Evolutionary conservation across 176 grass and related monocot genomes (phyloP).

Genomic region (Carex scoparia): DNA sequence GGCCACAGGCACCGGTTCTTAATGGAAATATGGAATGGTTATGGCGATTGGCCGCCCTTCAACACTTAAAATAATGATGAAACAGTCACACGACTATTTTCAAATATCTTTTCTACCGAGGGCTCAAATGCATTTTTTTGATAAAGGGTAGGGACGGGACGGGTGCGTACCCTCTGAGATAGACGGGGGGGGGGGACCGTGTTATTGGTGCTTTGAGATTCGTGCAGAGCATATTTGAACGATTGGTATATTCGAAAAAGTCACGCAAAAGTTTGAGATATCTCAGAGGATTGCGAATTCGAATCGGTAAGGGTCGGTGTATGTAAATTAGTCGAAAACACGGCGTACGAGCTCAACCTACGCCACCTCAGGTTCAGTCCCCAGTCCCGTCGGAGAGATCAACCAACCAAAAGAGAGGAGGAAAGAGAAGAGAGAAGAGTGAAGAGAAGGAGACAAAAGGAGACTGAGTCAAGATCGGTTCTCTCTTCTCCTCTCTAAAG

Average conservation of each 20-base stretch:
- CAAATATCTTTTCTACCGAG: not conserved
- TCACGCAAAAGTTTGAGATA: too few species aligned
- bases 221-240: too few species aligned
- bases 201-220: too few species aligned
- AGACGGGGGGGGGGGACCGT: too few species aligned
- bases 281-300: too few species aligned
- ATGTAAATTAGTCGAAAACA: not conserved
- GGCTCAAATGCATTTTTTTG: not conserved
- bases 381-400: slow-evolving; percentile 8
- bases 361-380: not conserved
- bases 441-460: not conserved
- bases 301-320: too few species aligned
- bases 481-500: not conserved
- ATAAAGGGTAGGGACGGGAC: not conserved
- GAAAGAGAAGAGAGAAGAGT: too few species aligned
- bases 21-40: not conserved
- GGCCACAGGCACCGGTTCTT: not conserved
- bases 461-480: not conserved
- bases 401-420: not conserved
- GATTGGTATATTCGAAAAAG: too few species aligned
- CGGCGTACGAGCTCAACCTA: slow-evolving; percentile 2
- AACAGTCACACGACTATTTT: not conserved
- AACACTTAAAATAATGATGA: too few species aligned
- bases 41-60: too few species aligned
- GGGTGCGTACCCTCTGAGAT: too few species aligned